Evolutionary conservation across 2,329 filamentous ascomycete genomes (phyloP), one percentile per base, ranked within the genome.

Genomic region (Fusarium guadeloupense): DNA sequence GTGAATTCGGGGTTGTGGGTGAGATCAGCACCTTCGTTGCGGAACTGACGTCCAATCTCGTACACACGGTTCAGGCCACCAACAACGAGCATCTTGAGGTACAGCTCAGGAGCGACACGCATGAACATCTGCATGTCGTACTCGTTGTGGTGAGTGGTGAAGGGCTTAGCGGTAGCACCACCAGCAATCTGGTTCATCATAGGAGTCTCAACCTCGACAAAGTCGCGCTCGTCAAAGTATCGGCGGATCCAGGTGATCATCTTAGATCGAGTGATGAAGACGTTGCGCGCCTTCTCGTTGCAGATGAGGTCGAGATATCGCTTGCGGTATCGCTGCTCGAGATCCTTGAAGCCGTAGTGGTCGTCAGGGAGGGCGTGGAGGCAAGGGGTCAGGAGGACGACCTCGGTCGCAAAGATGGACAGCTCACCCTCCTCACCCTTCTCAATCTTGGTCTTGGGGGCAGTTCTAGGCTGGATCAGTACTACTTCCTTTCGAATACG

Each of bases 1-100:
- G 95, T 99, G 81, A 99, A 99, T 76, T 99, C 95, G 50, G 76
- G 95, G 82, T 98, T 99, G 83, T 99, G 95, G 8, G 95, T 99
- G 41, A 79, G 70, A 69, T 79, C 77, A 56, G 77, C 75, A 67
- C 90, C 89, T 77, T 97, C 93, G 73, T 99, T 99, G 71, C 95
- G 84, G 86, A 99, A 99, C 75, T 96, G 92, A 66, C 93, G 89
- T 64, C 95, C 95, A 62, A 99, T 87, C 76, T 99, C 95, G 78
- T 97, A 99, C 13, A 99, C 95, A 70, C 91, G 88, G 80, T 97
- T 92, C 35, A 98, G 84, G 56, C 94, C 95, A 72, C 96, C 96
- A 26, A 99, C 94, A 43, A 98, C 90, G 54, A 89, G 83, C 88
- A 96, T 92, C 90, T 99, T 99, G 70, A 99, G 88, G 78, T 96